A percentile compares a stretch with the other conserved stretches of the same genome.
Conservation (phyloP, 1,284 basidiomycete genomes). For the Irpex sp. region DNA sequence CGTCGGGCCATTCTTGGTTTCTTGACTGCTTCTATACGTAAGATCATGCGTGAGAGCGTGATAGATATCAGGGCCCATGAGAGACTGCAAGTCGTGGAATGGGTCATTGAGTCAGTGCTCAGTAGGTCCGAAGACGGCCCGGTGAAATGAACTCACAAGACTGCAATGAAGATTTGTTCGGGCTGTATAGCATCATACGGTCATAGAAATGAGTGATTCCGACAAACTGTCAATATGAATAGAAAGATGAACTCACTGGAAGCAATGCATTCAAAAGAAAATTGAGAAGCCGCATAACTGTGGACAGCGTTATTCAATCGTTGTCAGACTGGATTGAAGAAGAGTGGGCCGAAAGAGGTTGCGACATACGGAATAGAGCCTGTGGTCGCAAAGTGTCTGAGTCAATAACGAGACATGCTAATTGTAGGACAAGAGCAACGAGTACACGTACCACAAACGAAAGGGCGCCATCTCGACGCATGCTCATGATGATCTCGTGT, state of each 20-base stretch:
- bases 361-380: constrained; percentile 9
- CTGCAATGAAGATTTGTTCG: constrained; percentile 10
- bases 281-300: constrained; percentile 8
- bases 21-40: constrained; percentile 13
- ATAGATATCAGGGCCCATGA: constrained; percentile 17
- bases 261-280: background rate
- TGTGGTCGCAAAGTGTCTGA: background rate
- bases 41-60: constrained; percentile 14
- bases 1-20: background rate
- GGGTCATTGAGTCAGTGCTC: background rate
- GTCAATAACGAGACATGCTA: background rate
- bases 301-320: too few species aligned
- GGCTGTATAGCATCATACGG: constrained; percentile 1
- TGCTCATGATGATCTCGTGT: constrained; percentile 14
- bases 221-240: background rate
- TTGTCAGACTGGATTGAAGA: background rate
- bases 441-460: constrained; percentile 17
- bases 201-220: background rate
- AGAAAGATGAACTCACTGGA: background rate
- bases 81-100: constrained; percentile 3
- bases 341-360: background rate
- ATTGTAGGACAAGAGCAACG: background rate
- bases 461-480: constrained; percentile 20
- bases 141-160: constrained; percentile 11
- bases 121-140: background rate